A percentile compares a stretch with the other conserved stretches of the same genome.
Evolutionary conservation across 2,329 filamentous ascomycete species (phyloP).

Genomic region (Monilinia fructicola): DNA sequence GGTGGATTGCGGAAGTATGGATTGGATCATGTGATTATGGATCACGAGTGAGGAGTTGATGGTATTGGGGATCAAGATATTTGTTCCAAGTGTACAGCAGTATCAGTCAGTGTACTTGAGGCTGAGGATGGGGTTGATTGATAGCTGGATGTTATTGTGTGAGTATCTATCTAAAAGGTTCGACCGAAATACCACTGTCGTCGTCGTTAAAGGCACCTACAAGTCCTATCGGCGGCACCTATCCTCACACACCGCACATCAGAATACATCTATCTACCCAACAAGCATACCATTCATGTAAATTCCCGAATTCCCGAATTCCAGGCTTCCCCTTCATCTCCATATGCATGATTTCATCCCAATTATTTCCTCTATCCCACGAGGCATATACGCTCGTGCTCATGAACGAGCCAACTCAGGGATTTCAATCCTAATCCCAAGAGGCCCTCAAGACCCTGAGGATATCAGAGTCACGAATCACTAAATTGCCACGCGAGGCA

Average conservation of each 20-base stretch:
- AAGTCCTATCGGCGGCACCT: too few relatives aligned
- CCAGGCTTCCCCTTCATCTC: background rate
- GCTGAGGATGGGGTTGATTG: too few relatives aligned
- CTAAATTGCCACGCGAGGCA: background rate
- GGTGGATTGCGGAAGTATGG: background rate
- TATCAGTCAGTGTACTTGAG: too few relatives aligned
- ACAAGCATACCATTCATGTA: background rate
- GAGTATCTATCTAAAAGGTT: background rate
- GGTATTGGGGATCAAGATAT: background rate
- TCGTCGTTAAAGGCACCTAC: background rate
- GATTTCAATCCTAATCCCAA: background rate
- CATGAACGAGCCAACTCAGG: background rate
- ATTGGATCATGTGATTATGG: background rate
- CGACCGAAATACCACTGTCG: background rate
- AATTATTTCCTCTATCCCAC: background rate
- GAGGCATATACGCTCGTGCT: background rate
- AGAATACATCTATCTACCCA: background rate
- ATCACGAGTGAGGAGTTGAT: background rate
- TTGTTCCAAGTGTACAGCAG: too few relatives aligned
- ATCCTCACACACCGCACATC: background rate
- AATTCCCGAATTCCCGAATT: background rate
- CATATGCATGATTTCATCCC: too few relatives aligned
- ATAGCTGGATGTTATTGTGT: too few relatives aligned
- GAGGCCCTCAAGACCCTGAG: background rate
- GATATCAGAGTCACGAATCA: background rate